Evolutionary conservation across 1,284 basidiomycete genomes (phyloP), one percentile per base, ranked within the genome.

Genomic region (Ceratobasidium papillatum): DNA sequence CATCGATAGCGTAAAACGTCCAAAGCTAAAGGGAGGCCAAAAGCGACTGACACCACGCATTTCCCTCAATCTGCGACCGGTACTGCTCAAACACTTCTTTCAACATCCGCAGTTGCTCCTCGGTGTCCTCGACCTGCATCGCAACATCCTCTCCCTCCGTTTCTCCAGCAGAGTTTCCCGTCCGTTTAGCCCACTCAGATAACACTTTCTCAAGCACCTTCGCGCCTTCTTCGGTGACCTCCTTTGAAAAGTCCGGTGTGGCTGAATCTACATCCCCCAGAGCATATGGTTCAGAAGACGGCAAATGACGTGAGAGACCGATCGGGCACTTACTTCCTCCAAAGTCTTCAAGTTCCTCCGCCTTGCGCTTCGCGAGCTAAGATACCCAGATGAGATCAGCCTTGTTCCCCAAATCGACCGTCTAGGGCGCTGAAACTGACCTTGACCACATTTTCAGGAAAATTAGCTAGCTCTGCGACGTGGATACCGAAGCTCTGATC

Each of bases 401-500:
- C 38, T 47, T 34, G 52, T 74, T 27, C 47, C 52, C 61, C 41
- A 65, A 36, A 59, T 41, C 32, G 74, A 38, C 32, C 43, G 12
- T 19, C 19, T 14, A 27, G 3, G 4, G 14, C 3, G 45, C 27
- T 63, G 11, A 36, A 38, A 78, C 84, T 78, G 63, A 96, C 94
- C 85, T 92, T 94, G 76, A 99, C 90, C 3, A 99, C 96, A 76
- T 90, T 91, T 74, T 96, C 93, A 0, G 97, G 98, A 83, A 99
- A 99, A 80, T 97, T 95, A 12, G 98, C 97, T 45, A 99, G 85
- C 81, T 97, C 90, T 0, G 98, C 98, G 25, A 99, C 98, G 79
- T 99, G 96, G 58, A 99, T 99, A 83, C 98, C 98, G 80, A 99
- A 98, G 80, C 94, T 96, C 82, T 99, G 97, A 80, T 99, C 97